A percentile compares a stretch with the other conserved stretches of the same genome.
Conservation (phyloP, 2,329 filamentous ascomycete genomes). For the Botrytis fabae region DNA sequence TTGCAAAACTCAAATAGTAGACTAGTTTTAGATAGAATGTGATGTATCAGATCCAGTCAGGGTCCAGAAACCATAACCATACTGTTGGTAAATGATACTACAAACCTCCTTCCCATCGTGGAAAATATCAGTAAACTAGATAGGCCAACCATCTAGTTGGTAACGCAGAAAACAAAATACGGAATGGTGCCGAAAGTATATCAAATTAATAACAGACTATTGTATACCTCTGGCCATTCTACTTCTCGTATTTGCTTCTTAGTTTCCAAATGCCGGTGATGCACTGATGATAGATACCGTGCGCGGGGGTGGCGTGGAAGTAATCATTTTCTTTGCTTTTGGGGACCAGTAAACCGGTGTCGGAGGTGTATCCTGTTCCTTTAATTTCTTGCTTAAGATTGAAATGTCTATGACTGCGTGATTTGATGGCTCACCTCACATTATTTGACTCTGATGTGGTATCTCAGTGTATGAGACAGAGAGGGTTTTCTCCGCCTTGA, state of each 20-base stretch:
- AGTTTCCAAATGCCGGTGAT: conserved; percentile 4
- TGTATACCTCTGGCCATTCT: neutral
- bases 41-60: neutral
- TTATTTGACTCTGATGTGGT: neutral
- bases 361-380: neutral
- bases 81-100: neutral
- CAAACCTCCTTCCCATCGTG: neutral
- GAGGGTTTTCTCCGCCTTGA: too few species aligned
- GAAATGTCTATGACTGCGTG: neutral
- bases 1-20: neutral
- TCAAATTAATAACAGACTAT: neutral
- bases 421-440: neutral
- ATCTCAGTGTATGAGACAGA: neutral
- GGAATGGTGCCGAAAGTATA: neutral
- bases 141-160: neutral
- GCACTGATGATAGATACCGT: neutral
- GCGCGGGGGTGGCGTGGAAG: neutral
- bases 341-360: neutral
- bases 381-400: neutral
- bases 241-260: neutral
- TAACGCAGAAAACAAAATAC: neutral
- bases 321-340: conserved; percentile 4
- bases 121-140: neutral
- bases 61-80: neutral
- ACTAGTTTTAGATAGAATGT: neutral